Evolutionary conservation across 305 asterid species (phyloP), one percentile per base, ranked within the genome.

Genomic region (Solanum hybrid): DNA sequence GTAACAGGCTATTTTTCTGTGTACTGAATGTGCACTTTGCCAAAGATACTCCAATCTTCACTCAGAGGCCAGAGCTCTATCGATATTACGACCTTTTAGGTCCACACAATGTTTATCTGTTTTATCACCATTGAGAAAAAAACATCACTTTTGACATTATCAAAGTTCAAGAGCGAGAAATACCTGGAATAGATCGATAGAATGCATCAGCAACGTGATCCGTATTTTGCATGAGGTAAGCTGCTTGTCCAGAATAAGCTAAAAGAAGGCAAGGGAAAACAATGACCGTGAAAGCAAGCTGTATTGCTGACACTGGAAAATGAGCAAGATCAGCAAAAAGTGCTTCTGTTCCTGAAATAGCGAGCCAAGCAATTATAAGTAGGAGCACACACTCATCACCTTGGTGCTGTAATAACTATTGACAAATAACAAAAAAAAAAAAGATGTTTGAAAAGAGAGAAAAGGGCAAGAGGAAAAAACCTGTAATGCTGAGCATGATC

Each of bases 401-500:
- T 31, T 20, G 40, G 73, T 3, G 42, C 76, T 31, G 42, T 46
- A 29, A 84, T 51, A 51, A 51, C 31, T 31, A 29, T 31, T 84
- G 87, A 51, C 8, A 27, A 17, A 84, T 20, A 84, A 51, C 31
- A 2, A 64, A 22, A 22, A 75, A 75, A 85, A 38, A 5, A 80
- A 81, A 26, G 88, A 79, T 72, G 51, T 72, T 35, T 85, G 29
- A 35, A 60, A 26, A 51, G 64, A 60, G 90, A 85, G 89, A 27
- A 26, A 31, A 24, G 42, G 72, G 31, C 34, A 51, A 51, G 79
- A n/a, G 17, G 76, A 34, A 24, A 81, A 60, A 82, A 97, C 99
- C 99, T 95, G 99, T 97, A 93, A 97, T 96, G 89, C 99, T 96
- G 89, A 97, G 99, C 99, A 97, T 95, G 93, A 97, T 92, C 76